Percentiles rank a stretch among this genome's conserved stretches.
Conservation (phyloP, 306 rosid genomes). For the Ammopiptanthus mongolicus region DNA sequence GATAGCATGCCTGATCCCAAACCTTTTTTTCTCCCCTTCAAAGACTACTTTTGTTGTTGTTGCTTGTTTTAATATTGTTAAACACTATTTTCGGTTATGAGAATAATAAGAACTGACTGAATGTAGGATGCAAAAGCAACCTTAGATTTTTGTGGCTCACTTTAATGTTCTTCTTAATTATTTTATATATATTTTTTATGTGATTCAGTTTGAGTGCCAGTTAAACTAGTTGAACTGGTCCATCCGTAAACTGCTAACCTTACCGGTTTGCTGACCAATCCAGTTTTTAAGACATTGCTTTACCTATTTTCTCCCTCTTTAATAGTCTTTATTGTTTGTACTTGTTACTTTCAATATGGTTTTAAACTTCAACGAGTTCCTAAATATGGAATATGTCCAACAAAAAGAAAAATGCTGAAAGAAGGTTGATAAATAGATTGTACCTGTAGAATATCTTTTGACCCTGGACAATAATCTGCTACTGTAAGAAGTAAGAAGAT, state of each 20-base stretch:
- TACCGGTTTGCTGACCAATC: not conserved
- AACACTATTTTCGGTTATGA: not conserved
- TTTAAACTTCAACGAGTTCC: slow-evolving; percentile 7
- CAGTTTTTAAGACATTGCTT: not conserved
- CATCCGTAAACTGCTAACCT: not conserved
- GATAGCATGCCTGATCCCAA: not conserved
- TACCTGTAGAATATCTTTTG: slow-evolving; percentile 2
- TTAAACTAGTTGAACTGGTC: not conserved
- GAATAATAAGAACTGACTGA: not conserved
- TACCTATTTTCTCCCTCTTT: not conserved
- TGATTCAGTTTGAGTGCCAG: not conserved
- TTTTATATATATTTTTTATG: not conserved
- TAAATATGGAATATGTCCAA: not conserved
- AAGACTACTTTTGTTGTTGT: not conserved
- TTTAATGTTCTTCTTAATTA: not conserved
- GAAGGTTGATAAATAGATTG: slow-evolving; percentile 9
- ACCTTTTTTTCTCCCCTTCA: not conserved
- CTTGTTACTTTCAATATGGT: not conserved
- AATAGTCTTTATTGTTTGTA: not conserved
- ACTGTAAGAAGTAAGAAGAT: not conserved
- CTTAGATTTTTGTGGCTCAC: not conserved
- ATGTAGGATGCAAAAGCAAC: not conserved
- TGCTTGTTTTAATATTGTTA: not conserved
- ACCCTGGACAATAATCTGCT: not conserved
- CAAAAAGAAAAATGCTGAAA: not conserved